Base-by-base conservation (phyloP, 2,329 filamentous ascomycete species). In the Endoconidiophora polonica region DNA sequence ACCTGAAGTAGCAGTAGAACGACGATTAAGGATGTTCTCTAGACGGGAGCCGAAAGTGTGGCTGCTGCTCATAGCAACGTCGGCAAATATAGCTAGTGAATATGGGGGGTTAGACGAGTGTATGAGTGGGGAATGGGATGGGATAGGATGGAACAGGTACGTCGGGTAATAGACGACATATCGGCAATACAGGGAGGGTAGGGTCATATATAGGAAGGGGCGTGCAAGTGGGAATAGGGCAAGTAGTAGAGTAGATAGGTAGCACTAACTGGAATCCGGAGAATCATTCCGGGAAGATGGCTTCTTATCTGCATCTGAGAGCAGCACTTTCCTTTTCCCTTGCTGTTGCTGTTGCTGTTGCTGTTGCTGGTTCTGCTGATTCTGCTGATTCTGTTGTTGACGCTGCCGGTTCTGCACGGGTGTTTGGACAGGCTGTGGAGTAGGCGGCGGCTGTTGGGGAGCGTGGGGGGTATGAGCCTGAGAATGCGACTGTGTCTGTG, bases 41-140 rank as follows among this genome's bases (percentile, higher is more conserved):
- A 56, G 51, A 3, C 55, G 49, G 14, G 54, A 56, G 9, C 55
- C 54, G 14, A 56, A 56, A 16, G 45, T 55, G 45, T 56, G 54
- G 38, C 53, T 56, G 20, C 54, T 55, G 29, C 50, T 55, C 1
- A 56, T 39, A 1, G 55, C 54, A 1, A 53, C 52, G 23, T 56
- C 55, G 10, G 53, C 54, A 12, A 52, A 52, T 24, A 56, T 56
- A 5, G 53, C 54, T 55, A 26, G 7, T n/a, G 12, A 47, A 20
- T 20, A 12, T 37, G 10, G 38, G 26, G 16, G 29, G 29, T 33
- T 33, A 33, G 29, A 33, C 29, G 29, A 33, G 12, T 29, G 42
- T 14, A 26, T 24, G 42, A 22, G 22, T 6, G n/a, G 12, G 22
- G 20, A 22, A 12, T 43, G 12, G 40, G 18, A 6, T n/a, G n/a